Conservation (phyloP, 1,284 basidiomycete genomes). For the Pholiota adiposa region DNA sequence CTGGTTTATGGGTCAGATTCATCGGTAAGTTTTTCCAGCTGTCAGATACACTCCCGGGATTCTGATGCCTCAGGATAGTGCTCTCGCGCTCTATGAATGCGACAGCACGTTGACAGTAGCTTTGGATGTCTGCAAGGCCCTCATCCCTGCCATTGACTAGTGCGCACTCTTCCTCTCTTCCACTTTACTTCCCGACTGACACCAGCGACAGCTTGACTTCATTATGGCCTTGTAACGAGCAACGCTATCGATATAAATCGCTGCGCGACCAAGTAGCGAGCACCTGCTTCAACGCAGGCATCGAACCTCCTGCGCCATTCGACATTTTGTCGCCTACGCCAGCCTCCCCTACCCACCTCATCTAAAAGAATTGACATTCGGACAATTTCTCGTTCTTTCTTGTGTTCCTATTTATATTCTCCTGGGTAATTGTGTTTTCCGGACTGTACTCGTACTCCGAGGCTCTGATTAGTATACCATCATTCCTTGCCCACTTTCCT, state of each 20-base stretch:
- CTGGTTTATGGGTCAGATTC: conserved; percentile 79
- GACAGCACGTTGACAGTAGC: conserved; percentile 65
- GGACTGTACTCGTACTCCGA: background rate
- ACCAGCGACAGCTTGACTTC: conserved; percentile 46
- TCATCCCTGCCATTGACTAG: conserved; percentile 67
- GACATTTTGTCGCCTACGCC: conserved; percentile 16
- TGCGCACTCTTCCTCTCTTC: conserved; percentile 26
- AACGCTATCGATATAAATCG: conserved; percentile 50
- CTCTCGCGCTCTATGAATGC: conserved; percentile 63
- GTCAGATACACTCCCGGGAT: background rate
- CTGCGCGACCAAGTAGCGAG: conserved; percentile 50
- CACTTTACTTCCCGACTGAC: conserved; percentile 2
- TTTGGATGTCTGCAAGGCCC: conserved; percentile 65
- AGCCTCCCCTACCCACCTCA: conserved; percentile 13
- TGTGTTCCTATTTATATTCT: background rate
- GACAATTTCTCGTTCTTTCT: background rate
- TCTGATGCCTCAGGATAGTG: conserved; percentile 38
- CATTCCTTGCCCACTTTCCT: background rate
- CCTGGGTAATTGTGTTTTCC: conserved; percentile 4
- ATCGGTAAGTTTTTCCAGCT: conserved; percentile 44
- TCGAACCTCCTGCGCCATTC: conserved; percentile 38
- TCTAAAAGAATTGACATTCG: conserved; percentile 5
- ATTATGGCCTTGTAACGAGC: conserved; percentile 71
- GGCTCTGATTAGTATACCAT: background rate
- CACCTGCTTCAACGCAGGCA: conserved; percentile 54